Evolutionary conservation across 2,329 filamentous ascomycete species (phyloP), one percentile per base, ranked within the genome.

Genomic region (Aspergillus calidoustus): DNA sequence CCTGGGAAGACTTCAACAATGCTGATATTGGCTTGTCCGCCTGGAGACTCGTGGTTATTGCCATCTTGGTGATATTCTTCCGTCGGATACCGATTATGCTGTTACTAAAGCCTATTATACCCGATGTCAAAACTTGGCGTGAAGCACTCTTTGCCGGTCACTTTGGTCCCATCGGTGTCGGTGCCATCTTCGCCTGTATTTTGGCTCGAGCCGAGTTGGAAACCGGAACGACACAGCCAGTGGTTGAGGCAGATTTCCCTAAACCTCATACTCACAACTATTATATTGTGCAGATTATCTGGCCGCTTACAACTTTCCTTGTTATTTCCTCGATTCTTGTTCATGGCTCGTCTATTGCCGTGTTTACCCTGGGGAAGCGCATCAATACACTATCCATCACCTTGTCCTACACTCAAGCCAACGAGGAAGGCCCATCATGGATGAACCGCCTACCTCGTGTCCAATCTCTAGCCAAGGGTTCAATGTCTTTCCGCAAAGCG

Each of bases 91-190:
- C 95, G 2, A 88, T 97, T 76, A 98, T 99, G 95, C 79, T 99
- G 79, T 78, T 87, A 0, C 81, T 98, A 60, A 98, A 98, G 74
- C 94, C 95, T 0, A 65, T 97, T 6, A 98, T 99, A 76, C 94
- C 95, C 0, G 95, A 99, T 72, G 89, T 99, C 70, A 98, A 97
- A 79, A 98, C 94, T 0, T 99, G 95, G 94, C 89, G 95, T 70
- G 95, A 99, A 75, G 94, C 95, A 6, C 82, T 97, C 1, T 99
- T 99, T 74, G 95, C 95, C 17, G 95, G 95, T 1, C 95, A 99
- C 76, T 99, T 99, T 73, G 95, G 95, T 7, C 95, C 95, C 30
- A 98, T 99, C 68, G 95, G 95, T 57, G 95, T 99, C 57, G 95
- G 95, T 63, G 95, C 94, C 64, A 93, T 99, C 61, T 99, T 99